These are phyloP conservation scores for Zelonia costaricensis DNA, from an alignment of 208 protist genomes.

Conservation along the genomic window DNA sequence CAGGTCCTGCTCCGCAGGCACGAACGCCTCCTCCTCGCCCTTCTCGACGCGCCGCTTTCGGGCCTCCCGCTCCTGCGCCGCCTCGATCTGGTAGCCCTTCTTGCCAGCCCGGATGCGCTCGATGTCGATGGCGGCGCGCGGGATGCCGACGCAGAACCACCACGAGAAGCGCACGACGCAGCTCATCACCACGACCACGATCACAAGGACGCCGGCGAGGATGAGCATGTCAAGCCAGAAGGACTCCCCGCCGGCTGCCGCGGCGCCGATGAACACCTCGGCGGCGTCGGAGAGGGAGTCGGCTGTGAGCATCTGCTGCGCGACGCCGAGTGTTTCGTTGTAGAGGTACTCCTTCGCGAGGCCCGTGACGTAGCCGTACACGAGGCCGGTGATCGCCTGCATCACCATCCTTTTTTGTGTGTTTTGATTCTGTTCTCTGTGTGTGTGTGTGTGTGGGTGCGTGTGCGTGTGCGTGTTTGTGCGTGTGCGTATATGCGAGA, in stretches of 20 bases:
- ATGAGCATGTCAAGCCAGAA: slow-evolving; percentile 48
- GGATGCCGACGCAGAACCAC: slow-evolving; percentile 40
- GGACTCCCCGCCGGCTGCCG: slow-evolving; percentile 23
- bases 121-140: slow-evolving; percentile 19
- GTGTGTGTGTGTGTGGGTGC: slow-evolving; percentile 11
- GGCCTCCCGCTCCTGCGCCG: slow-evolving; percentile 28
- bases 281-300: slow-evolving; percentile 36
- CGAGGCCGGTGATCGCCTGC: slow-evolving; percentile 10
- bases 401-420: slow-evolving; percentile 5
- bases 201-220: slow-evolving; percentile 20
- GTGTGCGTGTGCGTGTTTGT: no score
- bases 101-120: slow-evolving; percentile 33
- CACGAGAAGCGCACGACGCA: slow-evolving; percentile 41
- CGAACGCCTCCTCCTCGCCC: slow-evolving; percentile 22
- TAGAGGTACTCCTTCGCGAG: slow-evolving; percentile 40
- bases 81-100: slow-evolving; percentile 35
- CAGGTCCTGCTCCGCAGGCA: slow-evolving; percentile 29
- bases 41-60: slow-evolving; percentile 19
- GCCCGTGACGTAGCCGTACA: slow-evolving; percentile 17
- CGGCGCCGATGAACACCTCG: slow-evolving; percentile 31
- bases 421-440: slow-evolving; percentile 5
- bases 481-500: no score
- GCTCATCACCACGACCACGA: slow-evolving; percentile 28
- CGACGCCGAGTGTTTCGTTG: slow-evolving; percentile 33
- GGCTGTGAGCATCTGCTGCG: slow-evolving; percentile 31